A percentile compares a stretch with the other conserved stretches of the same genome.
Conservation (phyloP, 176 grass and related monocot species). For the Carex scoparia region DNA sequence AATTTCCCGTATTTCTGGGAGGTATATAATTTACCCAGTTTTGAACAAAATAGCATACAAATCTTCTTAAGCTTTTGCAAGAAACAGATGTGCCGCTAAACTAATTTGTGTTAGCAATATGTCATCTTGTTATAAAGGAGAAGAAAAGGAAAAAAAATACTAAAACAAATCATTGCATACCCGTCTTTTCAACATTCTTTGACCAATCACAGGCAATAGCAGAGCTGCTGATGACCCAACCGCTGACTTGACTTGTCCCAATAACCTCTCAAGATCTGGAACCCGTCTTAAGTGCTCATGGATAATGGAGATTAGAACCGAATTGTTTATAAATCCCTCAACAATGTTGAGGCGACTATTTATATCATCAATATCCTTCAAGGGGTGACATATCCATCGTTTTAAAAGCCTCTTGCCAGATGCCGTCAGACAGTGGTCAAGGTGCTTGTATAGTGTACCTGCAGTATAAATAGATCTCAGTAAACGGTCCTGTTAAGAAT, state of each 20-base stretch:
- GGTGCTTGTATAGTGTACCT: constrained; percentile 90
- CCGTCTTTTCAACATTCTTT: constrained; percentile 67
- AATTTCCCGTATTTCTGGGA: not conserved
- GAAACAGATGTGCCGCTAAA: not conserved
- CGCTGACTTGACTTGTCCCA: constrained; percentile 67
- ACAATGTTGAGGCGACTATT: constrained; percentile 73
- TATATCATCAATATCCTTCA: constrained; percentile 65
- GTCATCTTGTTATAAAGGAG: not conserved
- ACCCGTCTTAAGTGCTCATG: constrained; percentile 52
- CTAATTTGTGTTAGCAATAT: not conserved
- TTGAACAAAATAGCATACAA: not conserved
- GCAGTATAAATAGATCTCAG: not conserved
- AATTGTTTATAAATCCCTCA: constrained; percentile 68
- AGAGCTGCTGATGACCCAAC: constrained; percentile 57
- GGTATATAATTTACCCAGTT: not conserved
- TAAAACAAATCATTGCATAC: constrained; percentile 29
- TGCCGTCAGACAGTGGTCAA: constrained; percentile 84
- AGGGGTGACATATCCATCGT: constrained; percentile 86
- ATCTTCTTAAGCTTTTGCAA: not conserved
- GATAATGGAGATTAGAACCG: constrained; percentile 42
- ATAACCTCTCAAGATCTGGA: constrained; percentile 81
- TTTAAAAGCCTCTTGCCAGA: constrained; percentile 79
- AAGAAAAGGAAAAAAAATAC: not conserved
- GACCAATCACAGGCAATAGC: constrained; percentile 60
- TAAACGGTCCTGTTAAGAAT: constrained; percentile 1